Base-by-base conservation (phyloP, 2,329 filamentous ascomycete species). In the Cladosporium sp. region DNA sequence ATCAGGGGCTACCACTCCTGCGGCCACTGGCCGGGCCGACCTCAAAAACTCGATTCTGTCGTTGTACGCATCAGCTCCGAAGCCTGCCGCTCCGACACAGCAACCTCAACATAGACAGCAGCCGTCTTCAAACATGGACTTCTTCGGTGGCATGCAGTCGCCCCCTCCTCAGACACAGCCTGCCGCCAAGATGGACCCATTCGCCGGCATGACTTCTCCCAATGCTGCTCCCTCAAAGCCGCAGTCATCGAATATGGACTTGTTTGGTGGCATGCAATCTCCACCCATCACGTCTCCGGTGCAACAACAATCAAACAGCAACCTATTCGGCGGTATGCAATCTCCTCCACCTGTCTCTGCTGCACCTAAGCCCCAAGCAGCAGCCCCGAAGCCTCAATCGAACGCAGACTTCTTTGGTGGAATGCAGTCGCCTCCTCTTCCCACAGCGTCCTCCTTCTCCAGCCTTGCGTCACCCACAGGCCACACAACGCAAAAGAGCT, bases 21-120 rank as follows among this genome's bases (percentile, higher is more conserved):
- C 76, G 14, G 78, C 79, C 10, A 84, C 87, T 61, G 95, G 90
- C 43, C 80, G 93, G 56, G 91, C 92, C 2, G 93, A 98, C 67
- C 76, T 98, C 55, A 98, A 98, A 72, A 92, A 96, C 70, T 97
- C 92, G 2, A 98, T 98, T 56, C 74, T 98, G 45, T 98, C 93
- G 7, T 79, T 98, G 13, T 98, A 98, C 67, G 89, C 91, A 9
- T 87, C 89, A 7, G 82, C 83, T 4, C 87, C 90, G 1, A 87
- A 89, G 65, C 83, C 88, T n/a, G 86, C 87, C 61, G 76, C 82
- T 9, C 72, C 77, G 41, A 73, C 77, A 52, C 73, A 73, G 52
- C 66, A 74, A 31, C 56, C 61, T 28, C 56, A 56, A 28, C 67
- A 68, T 34, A 59, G 51, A 49, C 59, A 40, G 56, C 59, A 19